These are phyloP conservation scores for Fusarium buxicola DNA, from an alignment of 2,329 filamentous ascomycete genomes.

Conservation along the genomic window DNA sequence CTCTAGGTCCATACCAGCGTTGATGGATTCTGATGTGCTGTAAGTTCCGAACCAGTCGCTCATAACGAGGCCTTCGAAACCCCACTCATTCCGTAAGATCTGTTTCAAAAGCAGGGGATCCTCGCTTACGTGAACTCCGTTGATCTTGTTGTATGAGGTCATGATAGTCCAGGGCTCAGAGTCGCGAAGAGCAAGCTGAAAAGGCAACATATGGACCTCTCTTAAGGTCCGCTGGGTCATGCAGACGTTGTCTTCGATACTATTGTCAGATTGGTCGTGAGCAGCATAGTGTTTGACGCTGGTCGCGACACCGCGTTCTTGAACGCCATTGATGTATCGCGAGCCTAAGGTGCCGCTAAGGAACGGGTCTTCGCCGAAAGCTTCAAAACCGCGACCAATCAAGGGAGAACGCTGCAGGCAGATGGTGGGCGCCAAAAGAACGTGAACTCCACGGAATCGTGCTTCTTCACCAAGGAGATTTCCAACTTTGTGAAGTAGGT, in stretches of 20 bases:
- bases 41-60: slow-evolving; percentile 53
- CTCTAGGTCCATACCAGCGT: slow-evolving; percentile 47
- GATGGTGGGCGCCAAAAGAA: slow-evolving; percentile 59
- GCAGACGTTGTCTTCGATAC: slow-evolving; percentile 39
- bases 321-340: slow-evolving; percentile 51
- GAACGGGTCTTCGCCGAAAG: slow-evolving; percentile 55
- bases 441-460: slow-evolving; percentile 71
- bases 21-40: slow-evolving; percentile 46
- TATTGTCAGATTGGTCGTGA: slow-evolving; percentile 51
- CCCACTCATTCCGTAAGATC: slow-evolving; percentile 49
- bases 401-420: slow-evolving; percentile 57
- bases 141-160: slow-evolving; percentile 51
- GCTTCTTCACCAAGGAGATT: slow-evolving; percentile 66
- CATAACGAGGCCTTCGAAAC: slow-evolving; percentile 35
- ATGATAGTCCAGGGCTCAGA: slow-evolving; percentile 53
- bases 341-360: slow-evolving; percentile 53
- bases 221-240: slow-evolving; percentile 38
- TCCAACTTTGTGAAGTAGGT: slow-evolving; percentile 68
- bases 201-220: slow-evolving; percentile 50
- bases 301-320: slow-evolving; percentile 53
- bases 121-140: slow-evolving; percentile 51
- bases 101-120: slow-evolving; percentile 37
- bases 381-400: slow-evolving; percentile 57
- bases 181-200: slow-evolving; percentile 53
- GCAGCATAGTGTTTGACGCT: slow-evolving; percentile 58